Conservation (phyloP, 495 filamentous ascomycete genomes). For the Penicillium dipodomyicola region DNA sequence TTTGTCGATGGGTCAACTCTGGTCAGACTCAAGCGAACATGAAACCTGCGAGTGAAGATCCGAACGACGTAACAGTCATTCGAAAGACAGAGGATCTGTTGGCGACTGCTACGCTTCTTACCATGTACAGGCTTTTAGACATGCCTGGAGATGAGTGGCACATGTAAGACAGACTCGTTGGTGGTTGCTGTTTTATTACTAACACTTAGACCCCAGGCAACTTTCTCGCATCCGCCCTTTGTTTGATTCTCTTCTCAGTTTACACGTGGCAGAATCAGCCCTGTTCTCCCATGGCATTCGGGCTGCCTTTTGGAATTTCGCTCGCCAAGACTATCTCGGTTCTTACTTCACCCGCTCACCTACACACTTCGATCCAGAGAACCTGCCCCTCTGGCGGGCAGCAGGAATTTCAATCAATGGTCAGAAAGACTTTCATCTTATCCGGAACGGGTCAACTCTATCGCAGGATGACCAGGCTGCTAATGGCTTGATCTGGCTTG, state of each 20-base stretch:
- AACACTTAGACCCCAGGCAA: constrained; percentile 24
- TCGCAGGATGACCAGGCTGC: constrained; percentile 36
- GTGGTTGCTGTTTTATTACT: background rate
- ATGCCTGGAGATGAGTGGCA: constrained; percentile 38
- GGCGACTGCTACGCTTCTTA: constrained; percentile 31
- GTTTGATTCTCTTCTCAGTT: constrained; percentile 30
- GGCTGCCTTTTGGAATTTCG: constrained; percentile 45
- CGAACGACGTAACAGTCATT: constrained; percentile 14
- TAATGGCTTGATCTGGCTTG: constrained; percentile 38
- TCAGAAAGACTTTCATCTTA: constrained; percentile 23
- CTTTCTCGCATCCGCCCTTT: constrained; percentile 31
- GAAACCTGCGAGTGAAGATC: constrained; percentile 5
- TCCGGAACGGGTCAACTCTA: background rate
- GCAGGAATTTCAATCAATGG: constrained; percentile 38
- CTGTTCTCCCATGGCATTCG: constrained; percentile 33
- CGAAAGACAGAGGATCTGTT: constrained; percentile 36
- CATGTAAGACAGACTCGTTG: constrained; percentile 23
- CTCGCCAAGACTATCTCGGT: constrained; percentile 39
- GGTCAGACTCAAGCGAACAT: constrained; percentile 7
- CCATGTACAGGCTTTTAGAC: constrained; percentile 37
- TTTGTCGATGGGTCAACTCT: constrained; percentile 29
- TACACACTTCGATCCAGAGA: constrained; percentile 33
- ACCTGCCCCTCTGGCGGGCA: constrained; percentile 37
- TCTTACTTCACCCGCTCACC: constrained; percentile 38
- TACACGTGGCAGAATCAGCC: constrained; percentile 8